phyloP scores from a whole-genome alignment of 345 rosid genomes.

The Eucalyptus fibrosa region DNA sequence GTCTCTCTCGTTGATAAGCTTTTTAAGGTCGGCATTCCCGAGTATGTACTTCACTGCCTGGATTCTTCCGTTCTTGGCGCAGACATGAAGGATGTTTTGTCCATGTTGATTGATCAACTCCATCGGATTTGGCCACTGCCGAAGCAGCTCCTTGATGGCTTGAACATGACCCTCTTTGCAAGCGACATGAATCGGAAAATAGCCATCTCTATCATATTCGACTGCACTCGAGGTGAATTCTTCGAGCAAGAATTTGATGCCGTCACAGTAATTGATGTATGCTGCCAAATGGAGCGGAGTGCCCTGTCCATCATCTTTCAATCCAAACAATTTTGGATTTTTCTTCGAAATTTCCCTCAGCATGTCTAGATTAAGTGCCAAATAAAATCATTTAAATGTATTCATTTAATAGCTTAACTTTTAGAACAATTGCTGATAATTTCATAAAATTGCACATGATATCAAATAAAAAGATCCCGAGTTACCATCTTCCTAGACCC shows the following conservation, averaged over 20 bases:
- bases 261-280: background rate
- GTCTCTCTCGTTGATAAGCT: background rate
- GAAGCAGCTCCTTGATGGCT: background rate
- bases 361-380: background rate
- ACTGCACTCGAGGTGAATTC: background rate
- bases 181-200: background rate
- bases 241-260: background rate
- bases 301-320: background rate
- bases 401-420: background rate
- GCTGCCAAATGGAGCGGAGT: background rate
- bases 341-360: accelerated
- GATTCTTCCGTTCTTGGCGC: background rate
- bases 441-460: background rate
- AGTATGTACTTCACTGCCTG: background rate
- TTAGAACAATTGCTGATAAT: background rate
- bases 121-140: background rate
- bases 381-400: accelerated
- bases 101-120: background rate
- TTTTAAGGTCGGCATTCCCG: background rate
- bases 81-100: background rate
- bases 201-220: background rate
- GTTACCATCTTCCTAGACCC: background rate
- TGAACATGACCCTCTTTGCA: background rate
- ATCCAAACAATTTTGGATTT: background rate
- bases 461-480: accelerated